phyloP scores from a whole-genome alignment of 495 filamentous ascomycete species.

The Talaromyces nanjingensis region DNA sequence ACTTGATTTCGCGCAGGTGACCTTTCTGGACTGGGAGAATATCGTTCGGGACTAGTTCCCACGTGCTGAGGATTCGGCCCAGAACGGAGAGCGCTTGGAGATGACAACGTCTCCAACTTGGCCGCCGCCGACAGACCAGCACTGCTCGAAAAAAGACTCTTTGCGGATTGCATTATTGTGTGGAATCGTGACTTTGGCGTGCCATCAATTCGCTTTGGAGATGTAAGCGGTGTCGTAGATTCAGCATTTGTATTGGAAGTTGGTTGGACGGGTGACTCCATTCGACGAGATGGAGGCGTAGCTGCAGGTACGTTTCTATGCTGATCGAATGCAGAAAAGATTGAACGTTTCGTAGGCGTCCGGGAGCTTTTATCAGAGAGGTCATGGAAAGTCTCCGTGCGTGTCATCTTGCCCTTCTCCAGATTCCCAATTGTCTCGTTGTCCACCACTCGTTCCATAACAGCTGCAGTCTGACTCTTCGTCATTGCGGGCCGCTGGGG shows the following conservation, averaged over 20 bases:
- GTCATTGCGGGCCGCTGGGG: conserved; percentile 38
- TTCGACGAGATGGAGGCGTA: conserved; percentile 32
- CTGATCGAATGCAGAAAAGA: conserved; percentile 27
- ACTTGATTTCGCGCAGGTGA: not conserved
- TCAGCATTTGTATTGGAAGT: conserved; percentile 21
- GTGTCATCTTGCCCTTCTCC: conserved; percentile 3
- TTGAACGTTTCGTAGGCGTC: not conserved
- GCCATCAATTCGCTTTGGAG: conserved; percentile 67
- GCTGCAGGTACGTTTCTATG: conserved; percentile 48
- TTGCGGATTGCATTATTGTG: conserved; percentile 79
- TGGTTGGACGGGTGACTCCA: conserved; percentile 14
- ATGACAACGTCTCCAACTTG: conserved; percentile 53
- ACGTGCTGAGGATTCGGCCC: conserved; percentile 11
- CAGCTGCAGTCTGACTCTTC: conserved; percentile 53
- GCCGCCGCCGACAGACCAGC: conserved; percentile 71
- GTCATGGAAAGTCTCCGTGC: conserved; percentile 3
- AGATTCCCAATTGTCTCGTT: conserved; percentile 6
- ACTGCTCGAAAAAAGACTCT: conserved; percentile 73
- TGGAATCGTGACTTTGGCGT: conserved; percentile 84
- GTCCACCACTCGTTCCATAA: conserved; percentile 44
- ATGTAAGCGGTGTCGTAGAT: conserved; percentile 62
- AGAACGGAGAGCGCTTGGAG: conserved; percentile 26
- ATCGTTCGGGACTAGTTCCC: not conserved
- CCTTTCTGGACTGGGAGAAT: conserved; percentile 3
- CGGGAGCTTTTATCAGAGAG: conserved; percentile 1